These are phyloP conservation scores for Rutstroemia sp. DNA, from an alignment of 2,329 filamentous ascomycete species.

Conservation along the genomic window DNA sequence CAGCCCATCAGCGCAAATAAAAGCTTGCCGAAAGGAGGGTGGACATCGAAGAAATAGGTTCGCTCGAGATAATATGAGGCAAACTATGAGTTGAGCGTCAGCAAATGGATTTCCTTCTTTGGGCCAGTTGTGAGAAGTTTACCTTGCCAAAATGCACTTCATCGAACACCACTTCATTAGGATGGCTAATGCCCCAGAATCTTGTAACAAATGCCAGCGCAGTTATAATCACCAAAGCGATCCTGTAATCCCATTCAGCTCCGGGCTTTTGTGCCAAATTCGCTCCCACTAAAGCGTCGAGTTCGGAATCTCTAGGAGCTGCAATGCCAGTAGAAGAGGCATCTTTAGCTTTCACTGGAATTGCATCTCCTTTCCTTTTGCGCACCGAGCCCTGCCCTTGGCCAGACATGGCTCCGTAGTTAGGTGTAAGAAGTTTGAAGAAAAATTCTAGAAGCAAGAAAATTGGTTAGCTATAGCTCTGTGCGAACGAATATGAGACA, in stretches of 20 bases:
- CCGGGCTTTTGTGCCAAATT: slow-evolving; percentile 34
- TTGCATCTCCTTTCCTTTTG: slow-evolving; percentile 37
- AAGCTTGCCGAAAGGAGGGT: slow-evolving; percentile 96
- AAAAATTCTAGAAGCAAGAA: slow-evolving; percentile 6
- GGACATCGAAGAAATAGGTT: slow-evolving; percentile 99
- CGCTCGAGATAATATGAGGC: slow-evolving; percentile 83
- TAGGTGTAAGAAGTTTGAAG: slow-evolving; percentile 11
- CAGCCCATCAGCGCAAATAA: slow-evolving; percentile 95
- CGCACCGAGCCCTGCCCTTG: slow-evolving; percentile 25
- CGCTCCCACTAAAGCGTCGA: slow-evolving; percentile 43
- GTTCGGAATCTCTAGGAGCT: slow-evolving; percentile 34
- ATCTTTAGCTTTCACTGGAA: slow-evolving; percentile 43
- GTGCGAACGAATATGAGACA: slow-evolving; percentile 3
- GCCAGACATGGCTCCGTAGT: slow-evolving; percentile 23
- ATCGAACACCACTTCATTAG: slow-evolving; percentile 95
- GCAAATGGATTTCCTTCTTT: slow-evolving; percentile 5
- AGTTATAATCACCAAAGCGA: slow-evolving; percentile 72
- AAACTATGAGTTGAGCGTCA: slow-evolving; percentile 42
- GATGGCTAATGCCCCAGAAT: slow-evolving; percentile 94
- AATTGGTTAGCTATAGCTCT: slow-evolving; percentile 17
- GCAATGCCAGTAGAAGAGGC: slow-evolving; percentile 22
- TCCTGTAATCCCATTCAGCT: slow-evolving; percentile 77
- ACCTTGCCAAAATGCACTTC: slow-evolving; percentile 99
- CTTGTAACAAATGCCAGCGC: slow-evolving; percentile 79
- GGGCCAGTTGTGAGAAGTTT: slow-evolving; percentile 16